phyloP scores from a whole-genome alignment of 768 basidiomycete genomes.

The Rossbeevera mucosa region DNA sequence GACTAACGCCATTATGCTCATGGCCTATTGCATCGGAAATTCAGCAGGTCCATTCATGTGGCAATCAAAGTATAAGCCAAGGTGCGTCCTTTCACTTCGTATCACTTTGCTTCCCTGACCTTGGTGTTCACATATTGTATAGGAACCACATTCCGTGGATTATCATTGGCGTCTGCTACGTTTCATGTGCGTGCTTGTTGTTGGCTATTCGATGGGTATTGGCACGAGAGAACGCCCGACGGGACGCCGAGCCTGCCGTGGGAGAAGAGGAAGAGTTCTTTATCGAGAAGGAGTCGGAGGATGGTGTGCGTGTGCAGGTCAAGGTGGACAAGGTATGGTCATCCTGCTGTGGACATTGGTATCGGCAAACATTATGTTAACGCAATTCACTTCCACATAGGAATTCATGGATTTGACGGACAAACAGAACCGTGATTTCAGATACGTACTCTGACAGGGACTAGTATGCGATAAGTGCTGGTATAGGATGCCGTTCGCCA shows the following conservation, averaged over 20 bases:
- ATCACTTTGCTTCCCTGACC: neutral
- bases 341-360: neutral
- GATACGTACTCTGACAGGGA: conserved; percentile 59
- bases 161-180: neutral
- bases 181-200: conserved; percentile 40
- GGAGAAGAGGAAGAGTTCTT: conserved; percentile 61
- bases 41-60: conserved; percentile 76
- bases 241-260: conserved; percentile 54
- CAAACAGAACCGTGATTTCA: conserved; percentile 64
- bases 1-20: conserved; percentile 67
- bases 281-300: conserved; percentile 45
- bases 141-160: conserved; percentile 75
- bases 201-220: conserved; percentile 40
- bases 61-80: conserved; percentile 34
- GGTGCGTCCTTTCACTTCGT: conserved; percentile 34
- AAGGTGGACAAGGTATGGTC: conserved; percentile 57
- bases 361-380: neutral
- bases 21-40: conserved; percentile 65
- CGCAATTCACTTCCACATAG: conserved; percentile 27
- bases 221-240: conserved; percentile 54
- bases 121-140: neutral
- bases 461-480: neutral
- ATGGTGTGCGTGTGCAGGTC: conserved; percentile 50
- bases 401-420: conserved; percentile 74
- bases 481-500: neutral